Percentiles rank a stretch among this genome's conserved stretches.
These are phyloP conservation scores for Tylopilus sp. DNA, from an alignment of 768 basidiomycete species.

Conservation along the genomic window DNA sequence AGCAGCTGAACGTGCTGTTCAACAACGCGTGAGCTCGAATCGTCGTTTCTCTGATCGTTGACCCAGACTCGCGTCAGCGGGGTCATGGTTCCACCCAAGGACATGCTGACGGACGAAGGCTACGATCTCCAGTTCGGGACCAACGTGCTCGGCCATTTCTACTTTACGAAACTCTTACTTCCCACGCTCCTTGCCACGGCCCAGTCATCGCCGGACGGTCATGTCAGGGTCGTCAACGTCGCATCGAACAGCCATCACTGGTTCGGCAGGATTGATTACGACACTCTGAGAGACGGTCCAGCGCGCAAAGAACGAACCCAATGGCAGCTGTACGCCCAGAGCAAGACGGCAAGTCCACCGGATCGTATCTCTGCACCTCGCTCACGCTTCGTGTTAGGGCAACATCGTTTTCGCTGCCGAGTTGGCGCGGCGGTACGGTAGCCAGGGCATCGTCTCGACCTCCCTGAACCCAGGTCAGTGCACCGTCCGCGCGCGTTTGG, in stretches of 20 bases:
- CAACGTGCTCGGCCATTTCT: conserved; percentile 36
- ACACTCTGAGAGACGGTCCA: conserved; percentile 29
- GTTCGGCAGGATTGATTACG: conserved; percentile 21
- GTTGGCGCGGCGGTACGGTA: conserved; percentile 39
- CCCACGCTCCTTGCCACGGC: conserved; percentile 32
- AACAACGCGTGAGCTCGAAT: conserved; percentile 29
- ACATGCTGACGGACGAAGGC: conserved; percentile 34
- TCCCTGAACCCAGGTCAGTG: conserved; percentile 41
- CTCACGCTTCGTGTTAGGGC: conserved; percentile 28
- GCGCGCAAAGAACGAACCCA: conserved; percentile 5
- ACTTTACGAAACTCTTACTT: conserved; percentile 36
- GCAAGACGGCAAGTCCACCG: conserved; percentile 28
- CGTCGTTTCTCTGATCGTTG: not conserved
- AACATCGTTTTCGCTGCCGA: conserved; percentile 44
- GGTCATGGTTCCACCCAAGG: conserved; percentile 29
- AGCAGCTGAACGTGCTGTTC: conserved; percentile 23
- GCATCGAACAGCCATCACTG: conserved; percentile 28
- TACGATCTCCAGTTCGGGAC: conserved; percentile 43
- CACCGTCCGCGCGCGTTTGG: not conserved
- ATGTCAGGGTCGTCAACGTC: conserved; percentile 36
- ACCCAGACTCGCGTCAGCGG: conserved; percentile 22
- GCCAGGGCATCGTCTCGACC: conserved; percentile 43
- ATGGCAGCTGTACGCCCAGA: conserved; percentile 24
- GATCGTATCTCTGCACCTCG: not conserved
- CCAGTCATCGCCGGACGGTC: conserved; percentile 30